Evolutionary conservation across 2,329 filamentous ascomycete genomes (phyloP).

Genomic region (Calonectria pauciramosa): DNA sequence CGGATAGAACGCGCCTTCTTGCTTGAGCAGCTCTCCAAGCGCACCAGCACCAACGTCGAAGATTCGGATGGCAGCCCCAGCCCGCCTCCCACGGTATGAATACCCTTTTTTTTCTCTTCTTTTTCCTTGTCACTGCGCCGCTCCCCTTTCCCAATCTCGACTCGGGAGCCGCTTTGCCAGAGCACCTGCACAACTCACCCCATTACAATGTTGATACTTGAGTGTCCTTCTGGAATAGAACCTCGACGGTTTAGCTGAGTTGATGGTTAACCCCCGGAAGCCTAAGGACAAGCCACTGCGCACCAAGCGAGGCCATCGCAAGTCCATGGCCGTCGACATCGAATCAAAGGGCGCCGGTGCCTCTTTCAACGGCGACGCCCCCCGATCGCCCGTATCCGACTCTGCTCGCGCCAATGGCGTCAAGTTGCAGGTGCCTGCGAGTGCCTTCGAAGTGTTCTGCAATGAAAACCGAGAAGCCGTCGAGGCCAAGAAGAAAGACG

Average conservation of each 20-base stretch:
- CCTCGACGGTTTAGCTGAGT: slow-evolving; percentile 49
- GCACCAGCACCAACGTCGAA: slow-evolving; percentile 81
- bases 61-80: slow-evolving; percentile 85
- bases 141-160: slow-evolving; percentile 8
- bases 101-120: slow-evolving; percentile 19
- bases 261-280: slow-evolving; percentile 61
- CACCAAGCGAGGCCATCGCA: slow-evolving; percentile 79
- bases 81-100: slow-evolving; percentile 80
- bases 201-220: slow-evolving; percentile 51
- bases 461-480: slow-evolving; percentile 61
- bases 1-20: slow-evolving; percentile 86
- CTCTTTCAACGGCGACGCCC: slow-evolving; percentile 63
- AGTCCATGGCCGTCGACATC: slow-evolving; percentile 63
- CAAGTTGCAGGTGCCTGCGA: slow-evolving; percentile 59
- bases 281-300: slow-evolving; percentile 84
- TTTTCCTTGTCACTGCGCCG: slow-evolving; percentile 21
- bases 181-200: slow-evolving; percentile 35
- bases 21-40: slow-evolving; percentile 79
- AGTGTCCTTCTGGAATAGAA: slow-evolving; percentile 50
- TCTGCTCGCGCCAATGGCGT: slow-evolving; percentile 58
- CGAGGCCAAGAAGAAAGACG: slow-evolving; percentile 59
- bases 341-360: slow-evolving; percentile 57
- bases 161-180: slow-evolving; percentile 33
- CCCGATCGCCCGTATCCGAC: slow-evolving; percentile 64
- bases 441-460: slow-evolving; percentile 69